Evolutionary conservation across 1,139 yeast genomes (phyloP).

Genomic region (Saccharomyces hybrid): DNA sequence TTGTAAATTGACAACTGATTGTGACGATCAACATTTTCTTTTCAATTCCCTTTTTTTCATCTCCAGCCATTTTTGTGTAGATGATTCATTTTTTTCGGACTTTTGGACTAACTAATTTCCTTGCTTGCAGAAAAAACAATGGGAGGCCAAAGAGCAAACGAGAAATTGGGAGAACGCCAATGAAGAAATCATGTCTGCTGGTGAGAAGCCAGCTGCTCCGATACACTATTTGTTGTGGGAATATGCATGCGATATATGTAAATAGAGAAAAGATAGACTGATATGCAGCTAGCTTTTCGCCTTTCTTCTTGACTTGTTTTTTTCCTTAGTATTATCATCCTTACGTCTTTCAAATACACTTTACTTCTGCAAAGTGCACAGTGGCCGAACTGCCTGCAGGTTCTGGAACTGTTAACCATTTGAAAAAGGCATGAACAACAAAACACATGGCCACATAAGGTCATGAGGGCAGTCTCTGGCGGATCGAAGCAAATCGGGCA

Average conservation of each 20-base stretch:
- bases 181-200: background rate
- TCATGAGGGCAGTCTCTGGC: conserved; percentile 39
- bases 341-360: conserved; percentile 33
- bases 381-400: conserved; percentile 34
- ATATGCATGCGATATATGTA: background rate
- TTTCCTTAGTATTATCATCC: conserved; percentile 24
- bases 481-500: conserved; percentile 51
- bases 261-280: background rate
- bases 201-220: background rate
- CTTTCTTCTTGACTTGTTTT: background rate
- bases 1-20: background rate
- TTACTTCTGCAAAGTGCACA: conserved; percentile 44
- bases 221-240: background rate
- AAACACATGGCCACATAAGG: conserved; percentile 50
- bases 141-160: background rate
- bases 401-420: conserved; percentile 41
- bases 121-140: background rate
- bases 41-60: background rate
- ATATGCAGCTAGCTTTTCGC: background rate
- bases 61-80: background rate
- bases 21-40: background rate
- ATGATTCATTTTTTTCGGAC: background rate
- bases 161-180: background rate
- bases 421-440: conserved; percentile 45
- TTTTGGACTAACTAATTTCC: background rate